Percentiles rank a stretch among this genome's conserved stretches.
Evolutionary conservation across 2,329 filamentous ascomycete genomes (phyloP).

Genomic region (Aspergillus quadricinctus): DNA sequence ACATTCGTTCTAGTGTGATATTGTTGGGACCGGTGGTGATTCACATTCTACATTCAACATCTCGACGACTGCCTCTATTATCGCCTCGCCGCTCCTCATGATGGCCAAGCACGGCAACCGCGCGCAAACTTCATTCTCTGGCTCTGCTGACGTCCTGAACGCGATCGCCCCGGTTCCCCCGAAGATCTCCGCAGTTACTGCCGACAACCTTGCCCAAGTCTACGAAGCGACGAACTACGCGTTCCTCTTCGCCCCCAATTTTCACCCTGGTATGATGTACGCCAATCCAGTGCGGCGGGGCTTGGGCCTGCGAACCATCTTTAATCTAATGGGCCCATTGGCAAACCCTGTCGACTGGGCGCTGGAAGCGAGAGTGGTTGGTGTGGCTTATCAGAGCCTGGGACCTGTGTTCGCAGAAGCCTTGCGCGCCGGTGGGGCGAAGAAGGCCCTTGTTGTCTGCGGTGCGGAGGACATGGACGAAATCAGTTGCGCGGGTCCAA

Average conservation of each 20-base stretch:
- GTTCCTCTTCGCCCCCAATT: slow-evolving; percentile 92
- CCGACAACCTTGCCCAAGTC: slow-evolving; percentile 64
- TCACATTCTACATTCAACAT: slow-evolving; percentile 98
- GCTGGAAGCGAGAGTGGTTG: slow-evolving; percentile 88
- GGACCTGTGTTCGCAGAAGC: slow-evolving; percentile 87
- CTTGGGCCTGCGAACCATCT: slow-evolving; percentile 91
- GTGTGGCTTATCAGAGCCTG: slow-evolving; percentile 81
- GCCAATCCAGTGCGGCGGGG: slow-evolving; percentile 81
- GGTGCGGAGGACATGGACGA: slow-evolving; percentile 95
- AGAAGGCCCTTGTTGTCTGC: slow-evolving; percentile 85
- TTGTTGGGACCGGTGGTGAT: slow-evolving; percentile 95
- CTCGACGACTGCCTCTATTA: slow-evolving; percentile 87
- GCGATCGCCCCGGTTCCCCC: slow-evolving; percentile 69
- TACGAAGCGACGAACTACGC: slow-evolving; percentile 84
- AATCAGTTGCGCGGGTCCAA: slow-evolving; percentile 83
- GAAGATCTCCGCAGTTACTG: slow-evolving; percentile 68
- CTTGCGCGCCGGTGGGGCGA: slow-evolving; percentile 67
- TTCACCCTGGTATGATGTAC: slow-evolving; percentile 91
- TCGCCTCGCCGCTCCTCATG: slow-evolving; percentile 79
- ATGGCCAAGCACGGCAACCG: slow-evolving; percentile 95
- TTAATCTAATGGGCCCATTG: slow-evolving; percentile 91
- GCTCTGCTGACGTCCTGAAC: slow-evolving; percentile 85
- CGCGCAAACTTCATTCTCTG: slow-evolving; percentile 90
- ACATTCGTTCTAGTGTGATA: slow-evolving; percentile 63
- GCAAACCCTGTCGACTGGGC: slow-evolving; percentile 82